Evolutionary conservation across 2,329 filamentous ascomycete species (phyloP), one percentile per base, ranked within the genome.

Genomic region (Allantophomopsis lycopodina): DNA sequence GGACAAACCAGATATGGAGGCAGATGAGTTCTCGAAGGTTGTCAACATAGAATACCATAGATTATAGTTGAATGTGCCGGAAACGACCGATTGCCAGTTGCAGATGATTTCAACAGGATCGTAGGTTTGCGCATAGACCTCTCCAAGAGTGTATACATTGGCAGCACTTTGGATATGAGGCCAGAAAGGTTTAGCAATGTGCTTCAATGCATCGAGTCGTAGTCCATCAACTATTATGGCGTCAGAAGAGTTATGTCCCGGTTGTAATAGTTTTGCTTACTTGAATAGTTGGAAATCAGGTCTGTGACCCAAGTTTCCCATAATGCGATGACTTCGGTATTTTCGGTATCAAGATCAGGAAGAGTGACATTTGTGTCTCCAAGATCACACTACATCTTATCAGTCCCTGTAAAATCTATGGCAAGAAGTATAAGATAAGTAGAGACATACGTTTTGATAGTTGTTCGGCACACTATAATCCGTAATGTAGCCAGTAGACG

Each of bases 61-160:
- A 6, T 38, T 32, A 17, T 45, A 48, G 34, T 47, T 47, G 31
- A 48, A 42, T 4, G 42, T 41, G 6, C 35, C 39, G 15, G 16
- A 38, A 7, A 47, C 28, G 13, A 38, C 42, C 11, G 23, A 32
- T 5, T 37, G 32, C 39, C 42, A 36, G 39, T 14, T 31, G 17
- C 36, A 42, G n/a, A 15, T 32, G 14, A 16, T n/a, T n/a, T n/a
- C n/a, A 12, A 15, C 12, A 3, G 40, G 15, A 44, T 68, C 58
- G 28, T 70, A 71, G 28, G 72, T 60, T 37, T 64, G 68, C 3
- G 77, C 73, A 37, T 64, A 68, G 5, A 77, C 72, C 50, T 79
- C 75, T 7, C 75, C 74, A n/a, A 76, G 61, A 3, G 64, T 62
- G 53, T 73, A 79, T 4, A 76, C 68, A 7, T 70, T 73, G 0